A percentile compares a stretch with the other conserved stretches of the same genome.
These are phyloP conservation scores for Kwoniella shandongensis DNA, from an alignment of 768 basidiomycete species.

Conservation along the genomic window DNA sequence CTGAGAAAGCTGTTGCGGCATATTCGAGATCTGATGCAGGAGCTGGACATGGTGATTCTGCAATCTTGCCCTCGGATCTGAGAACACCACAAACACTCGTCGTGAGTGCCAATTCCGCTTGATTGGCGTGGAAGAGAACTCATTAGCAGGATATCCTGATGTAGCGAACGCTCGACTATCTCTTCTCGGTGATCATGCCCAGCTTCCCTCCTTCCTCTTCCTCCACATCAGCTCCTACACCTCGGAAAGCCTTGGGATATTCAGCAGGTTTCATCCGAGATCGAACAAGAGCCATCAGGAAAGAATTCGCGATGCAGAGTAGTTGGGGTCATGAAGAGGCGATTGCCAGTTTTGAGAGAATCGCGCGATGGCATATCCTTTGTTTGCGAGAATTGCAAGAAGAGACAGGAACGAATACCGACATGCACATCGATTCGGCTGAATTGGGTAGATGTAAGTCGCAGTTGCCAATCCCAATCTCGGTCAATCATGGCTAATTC, in stretches of 20 bases:
- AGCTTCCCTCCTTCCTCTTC: slow-evolving; percentile 57
- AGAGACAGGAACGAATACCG: slow-evolving; percentile 42
- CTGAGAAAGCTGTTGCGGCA: slow-evolving; percentile 83
- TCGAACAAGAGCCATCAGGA: slow-evolving; percentile 82
- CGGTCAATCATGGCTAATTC: slow-evolving; percentile 4
- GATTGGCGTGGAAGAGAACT: not conserved
- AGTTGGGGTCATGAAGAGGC: slow-evolving; percentile 67
- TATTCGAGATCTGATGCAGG: slow-evolving; percentile 89
- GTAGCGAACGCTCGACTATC: slow-evolving; percentile 84
- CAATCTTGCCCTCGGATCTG: slow-evolving; percentile 81
- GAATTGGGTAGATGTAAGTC: slow-evolving; percentile 57
- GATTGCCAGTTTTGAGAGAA: slow-evolving; percentile 88
- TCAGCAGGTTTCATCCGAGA: slow-evolving; percentile 76
- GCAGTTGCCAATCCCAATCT: no score
- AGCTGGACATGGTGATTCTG: slow-evolving; percentile 61
- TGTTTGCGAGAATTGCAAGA: slow-evolving; percentile 62
- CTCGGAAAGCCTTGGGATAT: slow-evolving; percentile 56
- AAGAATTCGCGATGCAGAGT: slow-evolving; percentile 93
- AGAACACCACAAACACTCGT: slow-evolving; percentile 81
- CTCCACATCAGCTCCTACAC: slow-evolving; percentile 16
- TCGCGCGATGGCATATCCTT: slow-evolving; percentile 89
- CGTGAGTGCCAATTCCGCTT: slow-evolving; percentile 54
- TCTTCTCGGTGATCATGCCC: slow-evolving; percentile 78
- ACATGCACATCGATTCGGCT: slow-evolving; percentile 47
- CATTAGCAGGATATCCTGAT: not conserved